Evolutionary conservation across 352 stramenopile species (phyloP), one percentile per base, ranked within the genome.

Genomic region (Globisporangium heterothallicum): DNA sequence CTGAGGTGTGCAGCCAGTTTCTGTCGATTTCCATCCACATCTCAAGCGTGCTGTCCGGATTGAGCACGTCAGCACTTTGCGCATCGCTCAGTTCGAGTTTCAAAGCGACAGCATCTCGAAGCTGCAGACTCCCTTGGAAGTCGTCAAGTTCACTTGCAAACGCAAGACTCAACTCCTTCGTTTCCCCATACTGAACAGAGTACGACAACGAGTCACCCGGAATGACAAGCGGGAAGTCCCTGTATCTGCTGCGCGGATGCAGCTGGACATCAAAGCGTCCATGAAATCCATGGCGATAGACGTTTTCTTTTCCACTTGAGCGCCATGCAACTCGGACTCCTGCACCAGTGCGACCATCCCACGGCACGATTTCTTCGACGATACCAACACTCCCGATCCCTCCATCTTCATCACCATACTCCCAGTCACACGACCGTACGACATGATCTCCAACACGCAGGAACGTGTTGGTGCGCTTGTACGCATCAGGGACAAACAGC

Each of bases 341-440:
- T 26, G 76, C 71, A 8, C 78, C 76, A 18, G 56, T 72, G 19
- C 79, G 64, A 2, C 49, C 49, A 2, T 58, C 56, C 81, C 81
- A 92, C 1, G 64, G 16, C 32, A 76, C 80, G 16, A 86, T 53
- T 14, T 81, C 73, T 52, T 80, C 45, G 2, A 89, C 69, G 29
- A 70, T 54, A 19, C 82, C 82, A 8, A 86, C 25, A 38, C 63
- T 72, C n/a, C 82, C 82, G 19, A 61, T 22, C 6, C 73, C 75
- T 27, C 82, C 82, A 46, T 91, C 82, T 72, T 92, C 82, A 26
- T 89, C 59, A 3, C 56, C 78, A 49, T 88, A 91, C 42, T 74
- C 63, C 82, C 82, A 92, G 38, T 91, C 78, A 24, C 56, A 60
- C 14, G 79, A 81, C 4, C 79, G 69, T 42, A 86, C 60, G 2